phyloP scores from a whole-genome alignment of 2,329 filamentous ascomycete genomes.

The Alternaria viburni region DNA sequence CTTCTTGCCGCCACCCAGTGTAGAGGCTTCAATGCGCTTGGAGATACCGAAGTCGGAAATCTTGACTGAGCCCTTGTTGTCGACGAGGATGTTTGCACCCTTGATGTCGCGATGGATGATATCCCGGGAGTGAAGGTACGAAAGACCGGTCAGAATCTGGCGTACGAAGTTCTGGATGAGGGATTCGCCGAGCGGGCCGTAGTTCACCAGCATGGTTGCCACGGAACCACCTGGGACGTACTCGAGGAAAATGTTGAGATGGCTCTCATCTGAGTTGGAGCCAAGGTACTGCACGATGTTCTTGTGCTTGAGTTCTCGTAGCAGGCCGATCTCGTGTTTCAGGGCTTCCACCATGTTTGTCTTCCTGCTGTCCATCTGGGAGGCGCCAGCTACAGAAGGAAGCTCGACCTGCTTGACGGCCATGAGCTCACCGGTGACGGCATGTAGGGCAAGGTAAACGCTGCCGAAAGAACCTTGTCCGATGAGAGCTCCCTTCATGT shows the following conservation, averaged over 20 bases:
- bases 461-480: conserved; percentile 96
- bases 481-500: conserved; percentile 98
- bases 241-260: conserved; percentile 99
- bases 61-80: conserved; percentile 99
- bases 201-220: conserved; percentile 98
- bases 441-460: conserved; percentile 92
- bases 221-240: conserved; percentile 98
- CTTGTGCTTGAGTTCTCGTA: conserved; percentile 91
- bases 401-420: conserved; percentile 98
- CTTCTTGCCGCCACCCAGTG: conserved; percentile 59
- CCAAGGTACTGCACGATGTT: conserved; percentile 99
- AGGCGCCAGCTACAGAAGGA: conserved; percentile 76
- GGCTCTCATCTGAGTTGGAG: conserved; percentile 86
- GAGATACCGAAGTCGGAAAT: conserved; percentile 99
- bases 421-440: conserved; percentile 95
- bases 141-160: conserved; percentile 90
- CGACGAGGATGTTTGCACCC: conserved; percentile 96
- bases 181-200: conserved; percentile 91
- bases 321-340: conserved; percentile 92
- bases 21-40: conserved; percentile 93
- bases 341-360: conserved; percentile 98
- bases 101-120: conserved; percentile 99
- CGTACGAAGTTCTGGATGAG: conserved; percentile 95
- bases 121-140: conserved; percentile 90
- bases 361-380: conserved; percentile 82